These are phyloP conservation scores for Ensete ventricosum DNA, from an alignment of 176 grass and related monocot species.

Conservation along the genomic window DNA sequence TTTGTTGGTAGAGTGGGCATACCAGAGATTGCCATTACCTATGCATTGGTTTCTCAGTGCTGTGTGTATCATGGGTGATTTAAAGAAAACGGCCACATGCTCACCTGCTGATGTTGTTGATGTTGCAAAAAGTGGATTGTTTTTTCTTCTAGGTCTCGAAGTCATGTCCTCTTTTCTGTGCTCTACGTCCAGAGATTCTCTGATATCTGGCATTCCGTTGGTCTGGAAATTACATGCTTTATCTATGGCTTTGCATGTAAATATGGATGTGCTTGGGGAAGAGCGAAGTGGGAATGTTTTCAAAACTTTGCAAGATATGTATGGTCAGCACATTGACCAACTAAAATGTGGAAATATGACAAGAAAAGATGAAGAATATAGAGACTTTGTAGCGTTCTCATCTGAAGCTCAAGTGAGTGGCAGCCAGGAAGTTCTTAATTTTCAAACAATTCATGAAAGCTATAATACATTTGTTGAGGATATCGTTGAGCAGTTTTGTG, in stretches of 20 bases:
- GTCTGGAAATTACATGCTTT: slow-evolving; percentile 93
- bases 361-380: slow-evolving; percentile 18
- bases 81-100: slow-evolving; percentile 27
- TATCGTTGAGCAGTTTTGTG: slow-evolving; percentile 71
- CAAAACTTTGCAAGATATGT: slow-evolving; percentile 71
- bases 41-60: slow-evolving; percentile 84
- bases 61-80: slow-evolving; percentile 47
- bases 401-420: slow-evolving; percentile 17
- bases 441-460: slow-evolving; percentile 73
- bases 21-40: slow-evolving; percentile 79
- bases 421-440: slow-evolving; percentile 46
- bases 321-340: slow-evolving; percentile 37
- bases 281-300: slow-evolving; percentile 71
- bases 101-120: slow-evolving; percentile 32
- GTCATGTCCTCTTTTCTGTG: slow-evolving; percentile 39
- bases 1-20: slow-evolving; percentile 56
- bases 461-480: slow-evolving; percentile 82
- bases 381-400: slow-evolving; percentile 2
- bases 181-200: slow-evolving; percentile 19
- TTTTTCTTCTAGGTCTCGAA: slow-evolving; percentile 79
- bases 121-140: slow-evolving; percentile 56
- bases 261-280: slow-evolving; percentile 68
- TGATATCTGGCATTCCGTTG: slow-evolving; percentile 36
- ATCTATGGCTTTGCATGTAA: slow-evolving; percentile 48
- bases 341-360: slow-evolving; percentile 22